Conservation (phyloP, 164 flowering plant species). For the Vitis rupestris region DNA sequence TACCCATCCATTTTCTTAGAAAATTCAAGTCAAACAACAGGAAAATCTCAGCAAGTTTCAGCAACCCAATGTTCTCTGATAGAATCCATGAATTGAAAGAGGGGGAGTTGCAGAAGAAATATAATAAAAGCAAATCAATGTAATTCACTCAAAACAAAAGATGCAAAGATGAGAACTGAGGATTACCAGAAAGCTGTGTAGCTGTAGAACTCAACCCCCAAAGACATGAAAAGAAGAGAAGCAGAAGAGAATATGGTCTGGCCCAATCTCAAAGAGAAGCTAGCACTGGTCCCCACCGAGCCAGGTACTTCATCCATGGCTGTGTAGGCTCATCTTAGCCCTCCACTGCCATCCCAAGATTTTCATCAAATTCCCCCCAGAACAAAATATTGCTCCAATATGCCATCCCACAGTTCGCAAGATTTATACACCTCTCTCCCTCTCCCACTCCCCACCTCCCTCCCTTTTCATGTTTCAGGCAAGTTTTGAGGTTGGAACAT, state of each 20-base stretch:
- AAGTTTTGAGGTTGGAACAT: conserved; percentile 9
- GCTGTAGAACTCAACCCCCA: conserved; percentile 64
- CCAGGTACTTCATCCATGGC: conserved; percentile 47
- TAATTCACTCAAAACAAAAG: not conserved
- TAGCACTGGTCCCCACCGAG: conserved; percentile 44
- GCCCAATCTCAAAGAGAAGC: conserved; percentile 49
- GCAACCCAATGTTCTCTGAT: too few relatives aligned
- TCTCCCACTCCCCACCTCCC: too few relatives aligned
- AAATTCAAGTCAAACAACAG: too few relatives aligned
- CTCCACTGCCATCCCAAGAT: not conserved
- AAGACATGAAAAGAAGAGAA: conserved; percentile 57
- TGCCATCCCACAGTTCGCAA: too few relatives aligned
- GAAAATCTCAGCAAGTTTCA: too few relatives aligned
- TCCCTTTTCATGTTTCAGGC: not conserved
- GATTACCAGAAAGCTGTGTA: conserved; percentile 61
- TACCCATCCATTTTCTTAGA: too few relatives aligned
- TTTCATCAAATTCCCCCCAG: not conserved
- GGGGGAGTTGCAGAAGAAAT: not conserved
- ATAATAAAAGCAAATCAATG: not conserved
- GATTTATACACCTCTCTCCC: too few relatives aligned
- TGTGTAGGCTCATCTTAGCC: conserved; percentile 3
- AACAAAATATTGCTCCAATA: too few relatives aligned
- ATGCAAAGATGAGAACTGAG: not conserved
- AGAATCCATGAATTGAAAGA: not conserved
- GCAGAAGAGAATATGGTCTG: conserved; percentile 51